Percentiles rank a stretch among this genome's conserved stretches.
Evolutionary conservation across 306 rosid species (phyloP).

Genomic region (Vachellia pachyceras): DNA sequence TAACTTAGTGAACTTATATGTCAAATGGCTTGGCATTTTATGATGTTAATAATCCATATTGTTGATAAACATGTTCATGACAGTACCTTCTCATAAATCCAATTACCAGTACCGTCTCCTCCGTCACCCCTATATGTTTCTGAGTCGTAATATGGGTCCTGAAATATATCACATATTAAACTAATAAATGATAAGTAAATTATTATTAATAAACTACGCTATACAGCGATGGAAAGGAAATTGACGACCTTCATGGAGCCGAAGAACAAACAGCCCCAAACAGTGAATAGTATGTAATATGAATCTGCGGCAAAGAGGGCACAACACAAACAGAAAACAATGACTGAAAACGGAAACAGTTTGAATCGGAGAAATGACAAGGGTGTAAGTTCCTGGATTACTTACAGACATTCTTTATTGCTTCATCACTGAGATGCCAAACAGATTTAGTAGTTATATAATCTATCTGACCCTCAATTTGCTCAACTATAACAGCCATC

Average conservation of each 20-base stretch:
- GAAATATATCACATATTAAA: conserved; percentile 9
- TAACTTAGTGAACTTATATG: neutral
- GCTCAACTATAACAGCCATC: conserved; percentile 27
- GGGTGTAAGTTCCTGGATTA: neutral
- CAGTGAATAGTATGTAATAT: conserved; percentile 66
- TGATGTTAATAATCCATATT: neutral
- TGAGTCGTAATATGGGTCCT: conserved; percentile 94
- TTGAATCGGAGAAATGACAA: neutral
- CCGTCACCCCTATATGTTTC: conserved; percentile 85
- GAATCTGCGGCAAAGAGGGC: conserved; percentile 36
- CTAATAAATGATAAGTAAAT: neutral
- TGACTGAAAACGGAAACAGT: neutral
- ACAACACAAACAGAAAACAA: neutral
- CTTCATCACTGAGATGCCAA: conserved; percentile 60
- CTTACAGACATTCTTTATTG: conserved; percentile 85
- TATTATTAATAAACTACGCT: neutral
- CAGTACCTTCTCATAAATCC: conserved; percentile 89
- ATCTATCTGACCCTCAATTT: conserved; percentile 18
- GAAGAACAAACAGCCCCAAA: conserved; percentile 92
- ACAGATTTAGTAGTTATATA: conserved; percentile 13
- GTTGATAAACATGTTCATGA: neutral
- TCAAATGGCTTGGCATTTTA: neutral
- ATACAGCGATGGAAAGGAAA: neutral
- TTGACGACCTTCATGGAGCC: conserved; percentile 80
- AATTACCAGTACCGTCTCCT: conserved; percentile 88